Conservation (phyloP, 148 eudicot species). For the Vaccinium vitisidaea region DNA sequence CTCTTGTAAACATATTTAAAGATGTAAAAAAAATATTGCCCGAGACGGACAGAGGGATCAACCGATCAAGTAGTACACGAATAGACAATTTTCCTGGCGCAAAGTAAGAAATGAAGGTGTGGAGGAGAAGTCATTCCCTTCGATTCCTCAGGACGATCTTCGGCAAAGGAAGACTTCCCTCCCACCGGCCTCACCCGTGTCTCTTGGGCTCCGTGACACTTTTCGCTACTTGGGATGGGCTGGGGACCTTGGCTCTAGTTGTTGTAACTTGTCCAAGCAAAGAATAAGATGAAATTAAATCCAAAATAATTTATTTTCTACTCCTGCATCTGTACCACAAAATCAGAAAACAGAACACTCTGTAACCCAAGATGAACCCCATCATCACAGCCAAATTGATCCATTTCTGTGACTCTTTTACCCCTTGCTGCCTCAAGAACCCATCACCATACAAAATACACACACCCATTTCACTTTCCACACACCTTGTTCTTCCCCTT, state of each 20-base stretch:
- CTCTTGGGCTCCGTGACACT: background rate
- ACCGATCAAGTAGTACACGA: background rate
- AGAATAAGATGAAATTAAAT: background rate
- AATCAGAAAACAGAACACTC: conserved; percentile 69
- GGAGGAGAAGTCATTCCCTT: background rate
- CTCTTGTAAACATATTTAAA: background rate
- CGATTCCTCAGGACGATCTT: background rate
- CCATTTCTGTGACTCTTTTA: conserved; percentile 74
- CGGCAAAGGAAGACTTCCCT: background rate
- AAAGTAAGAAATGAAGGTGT: background rate
- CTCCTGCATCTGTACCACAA: conserved; percentile 66
- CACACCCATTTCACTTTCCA: conserved; percentile 35
- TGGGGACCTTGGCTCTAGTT: background rate
- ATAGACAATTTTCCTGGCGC: background rate
- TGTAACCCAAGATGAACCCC: conserved; percentile 70
- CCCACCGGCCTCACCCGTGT: background rate
- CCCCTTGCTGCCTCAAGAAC: conserved; percentile 68
- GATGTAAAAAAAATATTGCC: background rate
- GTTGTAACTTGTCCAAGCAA: background rate
- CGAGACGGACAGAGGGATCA: background rate
- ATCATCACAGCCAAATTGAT: conserved; percentile 77
- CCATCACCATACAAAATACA: conserved; percentile 62
- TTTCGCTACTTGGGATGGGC: background rate
- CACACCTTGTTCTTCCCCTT: conserved; percentile 51
- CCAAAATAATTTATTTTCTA: conserved; percentile 33